phyloP scores from a whole-genome alignment of 495 filamentous ascomycete genomes.

The Xylaria flabelliformis region DNA sequence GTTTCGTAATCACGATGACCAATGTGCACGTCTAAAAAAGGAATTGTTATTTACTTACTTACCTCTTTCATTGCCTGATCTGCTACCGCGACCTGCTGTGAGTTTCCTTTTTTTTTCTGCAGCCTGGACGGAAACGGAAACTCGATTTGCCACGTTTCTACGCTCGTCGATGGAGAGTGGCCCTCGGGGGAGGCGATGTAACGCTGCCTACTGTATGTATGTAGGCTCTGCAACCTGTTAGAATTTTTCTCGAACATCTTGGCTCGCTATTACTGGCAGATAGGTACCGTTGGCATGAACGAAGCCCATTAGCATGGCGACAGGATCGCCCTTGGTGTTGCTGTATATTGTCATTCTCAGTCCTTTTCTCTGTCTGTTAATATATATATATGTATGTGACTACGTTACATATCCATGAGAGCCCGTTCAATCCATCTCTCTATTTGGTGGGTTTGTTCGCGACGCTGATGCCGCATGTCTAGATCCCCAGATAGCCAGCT shows the following conservation, averaged over 20 bases:
- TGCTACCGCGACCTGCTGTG: not conserved
- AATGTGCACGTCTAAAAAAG: constrained; percentile 12
- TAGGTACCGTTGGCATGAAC: not conserved
- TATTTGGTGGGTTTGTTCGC: not conserved
- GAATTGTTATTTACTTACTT: not conserved
- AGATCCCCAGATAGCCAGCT: not conserved
- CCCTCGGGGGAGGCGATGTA: not conserved
- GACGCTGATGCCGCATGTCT: not conserved
- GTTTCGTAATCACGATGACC: not conserved
- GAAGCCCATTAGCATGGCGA: not conserved
- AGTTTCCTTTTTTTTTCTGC: not conserved
- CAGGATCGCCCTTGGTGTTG: not conserved
- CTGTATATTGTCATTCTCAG: not conserved
- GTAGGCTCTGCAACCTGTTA: not conserved
- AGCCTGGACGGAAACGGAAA: not conserved
- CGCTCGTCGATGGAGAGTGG: not conserved
- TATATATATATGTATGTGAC: not conserved
- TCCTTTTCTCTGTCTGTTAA: not conserved
- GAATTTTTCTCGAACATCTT: not conserved
- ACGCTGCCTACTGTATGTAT: not conserved
- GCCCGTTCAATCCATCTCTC: not conserved
- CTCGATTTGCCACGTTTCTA: not conserved
- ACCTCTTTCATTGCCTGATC: not conserved
- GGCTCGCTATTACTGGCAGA: not conserved
- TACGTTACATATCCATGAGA: not conserved